A percentile compares a stretch with the other conserved stretches of the same genome.
phyloP scores from a whole-genome alignment of 208 protist species.

The Trypanosoma grayi region DNA sequence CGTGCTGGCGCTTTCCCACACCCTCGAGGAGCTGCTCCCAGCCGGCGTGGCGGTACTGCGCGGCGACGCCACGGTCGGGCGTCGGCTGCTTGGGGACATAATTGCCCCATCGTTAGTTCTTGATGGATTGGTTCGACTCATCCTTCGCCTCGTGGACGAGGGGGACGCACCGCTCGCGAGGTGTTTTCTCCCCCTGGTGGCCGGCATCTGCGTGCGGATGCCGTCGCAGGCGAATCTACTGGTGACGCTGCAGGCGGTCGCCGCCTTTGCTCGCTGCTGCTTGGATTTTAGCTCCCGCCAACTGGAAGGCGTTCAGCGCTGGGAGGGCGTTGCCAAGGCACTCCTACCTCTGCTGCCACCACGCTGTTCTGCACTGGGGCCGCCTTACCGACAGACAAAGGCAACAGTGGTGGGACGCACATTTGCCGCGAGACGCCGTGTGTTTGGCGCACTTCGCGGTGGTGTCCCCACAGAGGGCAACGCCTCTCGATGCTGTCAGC shows the following conservation, averaged over 20 bases:
- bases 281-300: conserved; percentile 2
- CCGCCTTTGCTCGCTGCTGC: conserved; percentile 28
- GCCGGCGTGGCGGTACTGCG: conserved; percentile 38
- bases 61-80: conserved; percentile 17
- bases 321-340: background rate
- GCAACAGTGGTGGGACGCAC: conserved; percentile 7
- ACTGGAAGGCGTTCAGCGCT: no score
- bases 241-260: conserved; percentile 33
- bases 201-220: conserved; percentile 31
- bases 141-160: conserved; percentile 25
- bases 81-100: conserved; percentile 37
- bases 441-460: conserved; percentile 11
- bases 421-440: conserved; percentile 12
- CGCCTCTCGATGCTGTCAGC: background rate
- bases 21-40: conserved; percentile 27
- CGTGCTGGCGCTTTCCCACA: conserved; percentile 13
- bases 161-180: conserved; percentile 58
- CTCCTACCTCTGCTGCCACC: background rate
- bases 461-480: background rate
- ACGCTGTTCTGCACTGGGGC: background rate
- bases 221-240: conserved; percentile 30
- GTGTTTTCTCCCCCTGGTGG: conserved; percentile 42
- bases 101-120: conserved; percentile 36
- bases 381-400: conserved; percentile 15
- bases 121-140: conserved; percentile 25